These are phyloP conservation scores for Stenocarpella maydis DNA, from an alignment of 2,329 filamentous ascomycete species.

Conservation along the genomic window DNA sequence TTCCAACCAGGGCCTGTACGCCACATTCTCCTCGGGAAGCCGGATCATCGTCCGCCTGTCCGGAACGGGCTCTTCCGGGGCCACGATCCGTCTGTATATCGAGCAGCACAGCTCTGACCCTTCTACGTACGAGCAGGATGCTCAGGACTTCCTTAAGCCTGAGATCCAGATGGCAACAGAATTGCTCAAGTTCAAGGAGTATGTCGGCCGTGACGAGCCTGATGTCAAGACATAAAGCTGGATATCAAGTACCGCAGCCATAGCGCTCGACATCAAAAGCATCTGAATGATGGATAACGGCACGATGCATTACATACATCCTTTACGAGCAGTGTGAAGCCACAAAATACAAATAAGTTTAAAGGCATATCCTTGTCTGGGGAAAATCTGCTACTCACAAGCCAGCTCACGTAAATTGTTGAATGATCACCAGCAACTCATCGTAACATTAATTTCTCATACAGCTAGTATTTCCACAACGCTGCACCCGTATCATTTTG, in stretches of 20 bases:
- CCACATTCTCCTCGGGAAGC: slow-evolving; percentile 93
- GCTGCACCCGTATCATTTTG: neutral
- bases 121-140: slow-evolving; percentile 79
- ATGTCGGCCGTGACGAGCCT: slow-evolving; percentile 89
- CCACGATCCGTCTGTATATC: slow-evolving; percentile 95
- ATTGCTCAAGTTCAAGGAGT: slow-evolving; percentile 92
- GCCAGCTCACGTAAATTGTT: neutral
- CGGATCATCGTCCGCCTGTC: slow-evolving; percentile 95
- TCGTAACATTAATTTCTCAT: neutral
- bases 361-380: neutral
- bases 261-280: slow-evolving; percentile 15
- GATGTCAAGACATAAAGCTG: slow-evolving; percentile 86
- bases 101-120: slow-evolving; percentile 92
- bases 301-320: neutral
- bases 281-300: slow-evolving; percentile 11
- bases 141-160: slow-evolving; percentile 92
- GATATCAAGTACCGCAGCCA: neutral
- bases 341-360: neutral
- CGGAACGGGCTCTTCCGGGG: slow-evolving; percentile 92
- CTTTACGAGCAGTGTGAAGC: neutral
- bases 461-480: neutral
- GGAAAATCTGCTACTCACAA: neutral
- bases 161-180: slow-evolving; percentile 86
- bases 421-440: neutral
- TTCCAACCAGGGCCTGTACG: slow-evolving; percentile 94